Base-by-base conservation (phyloP, 1,284 basidiomycete species). In the Cystobasidium slooffiae region DNA sequence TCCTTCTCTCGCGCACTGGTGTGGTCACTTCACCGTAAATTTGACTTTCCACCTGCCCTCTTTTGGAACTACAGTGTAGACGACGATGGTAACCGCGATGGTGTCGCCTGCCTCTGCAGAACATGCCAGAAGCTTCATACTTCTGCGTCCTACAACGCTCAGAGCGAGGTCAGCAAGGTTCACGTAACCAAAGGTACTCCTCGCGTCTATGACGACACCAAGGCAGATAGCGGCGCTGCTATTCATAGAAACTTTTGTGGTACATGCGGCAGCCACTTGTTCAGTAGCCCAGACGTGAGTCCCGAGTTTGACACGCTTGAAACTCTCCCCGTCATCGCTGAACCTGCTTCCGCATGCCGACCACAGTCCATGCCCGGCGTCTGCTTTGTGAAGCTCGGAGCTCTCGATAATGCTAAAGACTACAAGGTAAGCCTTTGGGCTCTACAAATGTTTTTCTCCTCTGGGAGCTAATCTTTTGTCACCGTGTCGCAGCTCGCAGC, bases 211-310 rank as follows among this genome's bases (percentile, higher is more conserved):
- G 59, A 69, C 46, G 75, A 76, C 59, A 59, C 20, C 22, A 74
- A 74, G 51, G 49, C 75, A 20, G 75, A 76, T 44, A 58, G 56
- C 20, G 75, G 75, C 65, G 74, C 64, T 18, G 61, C 72, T 16
- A 76, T 76, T 31, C 53, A 74, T n/a, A 58, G 75, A 8, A 58
- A 62, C 66, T 76, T 76, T 58, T 76, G 75, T 43, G 72, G 65
- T 4, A 55, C 47, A 39, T 74, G 75, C 39, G 70, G 66, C 52
- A 46, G 37, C 24, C 61, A 63, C 43, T 24, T 63, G 8, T 43
- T 20, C n/a, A 20, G 46, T 10, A 43, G 49, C 39, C 49, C 49
- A 7, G 49, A 55, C 22, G 52, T 55, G 16, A 67, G 49, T 46
- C 14, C 37, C 3, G 39, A 3, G 31, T 31, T 12, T 39, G 59